Base-by-base conservation (phyloP, 1,139 yeast species). In the Sugiyamaella novakii region DNA sequence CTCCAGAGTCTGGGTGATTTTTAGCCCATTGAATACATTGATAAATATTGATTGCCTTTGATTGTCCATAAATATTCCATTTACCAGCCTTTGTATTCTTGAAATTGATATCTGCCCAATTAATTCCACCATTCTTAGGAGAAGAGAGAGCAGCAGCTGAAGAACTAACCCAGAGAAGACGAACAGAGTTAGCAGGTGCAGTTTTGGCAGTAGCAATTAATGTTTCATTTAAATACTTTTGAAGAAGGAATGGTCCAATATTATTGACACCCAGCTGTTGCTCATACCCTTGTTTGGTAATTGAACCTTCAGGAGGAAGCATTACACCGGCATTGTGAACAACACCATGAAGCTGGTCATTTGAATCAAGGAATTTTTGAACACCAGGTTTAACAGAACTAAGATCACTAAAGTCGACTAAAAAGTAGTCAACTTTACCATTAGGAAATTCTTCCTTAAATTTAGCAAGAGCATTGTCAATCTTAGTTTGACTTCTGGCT, bases 191-290 rank as follows among this genome's bases (percentile, higher is more conserved):
- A 1, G 50, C 39, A 5, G 59, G 57, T 1, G 58, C 51, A 5
- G 55, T 46, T 33, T 53, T 45, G 21, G 75, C 67, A 2, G 75
- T 64, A 30, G 64, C 64, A 28, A 71, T 57, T 31, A 80, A 59
- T 5, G 72, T 49, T 7, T 78, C 77, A 46, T 75, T 76, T 11
- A 80, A 63, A 39, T 71, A 66, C 50, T 73, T 70, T 56, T 78
- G 77, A 18, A 80, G 61, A 45, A 79, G 60, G 53, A 73, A 78
- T 19, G 79, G 79, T 1, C 79, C 84, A 47, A 79, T 53, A 10
- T 67, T 75, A 56, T 80, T 80, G 28, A 76, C 72, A 5, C 81
- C 83, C 45, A 77, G 66, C 58, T 76, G 79, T 36, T 68, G 59
- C 50, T 80, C 83, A 51, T 68, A 70, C n/a, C 78, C 80, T 59